Conservation (phyloP, 305 asterid genomes). For the Fraxinus angustifolia region DNA sequence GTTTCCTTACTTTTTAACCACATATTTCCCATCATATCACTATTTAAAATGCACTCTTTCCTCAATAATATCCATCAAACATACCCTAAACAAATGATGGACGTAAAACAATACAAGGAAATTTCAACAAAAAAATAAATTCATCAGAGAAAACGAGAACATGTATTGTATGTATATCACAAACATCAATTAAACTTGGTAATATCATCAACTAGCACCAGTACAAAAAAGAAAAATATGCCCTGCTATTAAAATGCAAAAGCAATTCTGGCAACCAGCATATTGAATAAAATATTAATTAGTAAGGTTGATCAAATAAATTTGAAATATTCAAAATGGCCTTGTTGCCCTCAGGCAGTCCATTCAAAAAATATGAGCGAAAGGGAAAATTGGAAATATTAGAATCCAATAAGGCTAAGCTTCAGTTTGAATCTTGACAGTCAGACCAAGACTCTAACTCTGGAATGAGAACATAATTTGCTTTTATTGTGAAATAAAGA, state of each 20-base stretch:
- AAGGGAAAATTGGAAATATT: neutral
- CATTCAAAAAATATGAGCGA: neutral
- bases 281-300: neutral
- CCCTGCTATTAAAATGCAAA: neutral
- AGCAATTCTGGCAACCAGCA: conserved; percentile 15
- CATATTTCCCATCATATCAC: too few species aligned
- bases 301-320: neutral
- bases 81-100: neutral
- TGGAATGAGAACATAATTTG: neutral
- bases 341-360: neutral
- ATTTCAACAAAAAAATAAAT: neutral
- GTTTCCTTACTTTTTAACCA: too few species aligned
- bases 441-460: neutral
- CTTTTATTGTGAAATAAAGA: neutral
- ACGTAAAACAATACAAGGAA: neutral
- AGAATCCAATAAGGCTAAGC: neutral
- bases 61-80: too few species aligned
- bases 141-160: neutral
- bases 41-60: too few species aligned
- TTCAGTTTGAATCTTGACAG: neutral
- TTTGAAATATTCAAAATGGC: neutral
- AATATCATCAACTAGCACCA: neutral
- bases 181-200: neutral
- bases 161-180: neutral
- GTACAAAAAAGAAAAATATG: neutral